These are phyloP conservation scores for Avicennia marina DNA, from an alignment of 257 asterid species.

Conservation along the genomic window DNA sequence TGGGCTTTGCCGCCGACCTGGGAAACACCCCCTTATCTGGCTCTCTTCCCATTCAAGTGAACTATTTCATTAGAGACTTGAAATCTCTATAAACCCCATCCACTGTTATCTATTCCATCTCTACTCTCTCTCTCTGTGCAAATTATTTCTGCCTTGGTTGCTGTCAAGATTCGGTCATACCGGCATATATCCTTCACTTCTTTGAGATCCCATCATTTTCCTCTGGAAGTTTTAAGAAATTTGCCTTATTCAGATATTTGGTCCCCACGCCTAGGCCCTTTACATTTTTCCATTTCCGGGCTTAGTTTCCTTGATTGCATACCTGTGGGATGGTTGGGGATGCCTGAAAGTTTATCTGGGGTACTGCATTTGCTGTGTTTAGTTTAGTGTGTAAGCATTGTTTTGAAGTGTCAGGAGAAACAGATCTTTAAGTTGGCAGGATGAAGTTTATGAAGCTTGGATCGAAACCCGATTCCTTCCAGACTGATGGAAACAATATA, in stretches of 20 bases:
- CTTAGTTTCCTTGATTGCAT: conserved; percentile 26
- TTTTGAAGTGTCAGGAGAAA: conserved; percentile 18
- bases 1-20: conserved; percentile 68
- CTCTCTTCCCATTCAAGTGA: conserved; percentile 52
- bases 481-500: conserved; percentile 59
- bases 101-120: not conserved
- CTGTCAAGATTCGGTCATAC: conserved; percentile 47
- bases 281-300: conserved; percentile 26
- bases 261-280: conserved; percentile 36
- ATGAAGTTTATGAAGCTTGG: conserved; percentile 91
- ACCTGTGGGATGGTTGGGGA: conserved; percentile 14
- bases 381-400: conserved; percentile 21
- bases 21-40: conserved; percentile 52
- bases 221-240: conserved; percentile 27
- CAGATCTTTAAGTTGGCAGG: conserved; percentile 27
- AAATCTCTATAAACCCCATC: conserved; percentile 11
- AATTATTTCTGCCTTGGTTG: conserved; percentile 26
- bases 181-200: conserved; percentile 24
- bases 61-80: conserved; percentile 27
- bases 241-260: conserved; percentile 36
- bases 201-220: conserved; percentile 32
- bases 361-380: conserved; percentile 15
- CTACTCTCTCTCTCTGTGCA: not conserved
- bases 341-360: conserved; percentile 21
- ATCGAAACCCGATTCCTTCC: conserved; percentile 88